A percentile compares a stretch with the other conserved stretches of the same genome.
These are phyloP conservation scores for Auriscalpium vulgare DNA, from an alignment of 768 basidiomycete genomes.

Conservation along the genomic window DNA sequence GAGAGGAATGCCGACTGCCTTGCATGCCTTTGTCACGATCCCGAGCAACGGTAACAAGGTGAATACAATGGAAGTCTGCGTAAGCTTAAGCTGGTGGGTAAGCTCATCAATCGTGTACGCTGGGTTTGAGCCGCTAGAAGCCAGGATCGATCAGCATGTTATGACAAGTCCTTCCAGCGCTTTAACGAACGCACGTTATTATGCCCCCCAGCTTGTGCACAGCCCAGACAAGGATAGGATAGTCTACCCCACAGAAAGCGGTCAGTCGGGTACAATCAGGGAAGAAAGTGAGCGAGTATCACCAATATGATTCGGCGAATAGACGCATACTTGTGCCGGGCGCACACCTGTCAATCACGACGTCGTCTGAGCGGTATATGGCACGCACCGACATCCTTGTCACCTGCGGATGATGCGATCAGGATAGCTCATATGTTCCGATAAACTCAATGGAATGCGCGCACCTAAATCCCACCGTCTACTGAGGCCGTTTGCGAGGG, in stretches of 20 bases:
- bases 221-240: conserved; percentile 16
- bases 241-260: background rate
- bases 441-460: conserved; percentile 5
- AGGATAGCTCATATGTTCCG: no score
- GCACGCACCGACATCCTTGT: conserved; percentile 32
- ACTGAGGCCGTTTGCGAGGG: conserved; percentile 31
- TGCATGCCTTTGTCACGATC: conserved; percentile 23
- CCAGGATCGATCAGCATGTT: background rate
- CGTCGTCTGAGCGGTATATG: no score
- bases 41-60: conserved; percentile 21
- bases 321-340: conserved; percentile 12
- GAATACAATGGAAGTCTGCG: conserved; percentile 19
- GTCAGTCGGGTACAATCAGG: background rate
- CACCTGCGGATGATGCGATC: conserved; percentile 17
- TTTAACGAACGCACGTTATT: conserved; percentile 10
- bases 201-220: conserved; percentile 19
- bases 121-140: conserved; percentile 53
- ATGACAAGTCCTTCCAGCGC: background rate
- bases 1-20: conserved; percentile 22
- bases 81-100: conserved; percentile 39
- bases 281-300: background rate
- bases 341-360: no score
- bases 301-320: conserved; percentile 22
- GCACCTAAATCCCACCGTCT: conserved; percentile 26
- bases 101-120: conserved; percentile 51